Evolutionary conservation across 148 eudicot species (phyloP), one percentile per base, ranked within the genome.

Genomic region (Chenopodium formosanum): DNA sequence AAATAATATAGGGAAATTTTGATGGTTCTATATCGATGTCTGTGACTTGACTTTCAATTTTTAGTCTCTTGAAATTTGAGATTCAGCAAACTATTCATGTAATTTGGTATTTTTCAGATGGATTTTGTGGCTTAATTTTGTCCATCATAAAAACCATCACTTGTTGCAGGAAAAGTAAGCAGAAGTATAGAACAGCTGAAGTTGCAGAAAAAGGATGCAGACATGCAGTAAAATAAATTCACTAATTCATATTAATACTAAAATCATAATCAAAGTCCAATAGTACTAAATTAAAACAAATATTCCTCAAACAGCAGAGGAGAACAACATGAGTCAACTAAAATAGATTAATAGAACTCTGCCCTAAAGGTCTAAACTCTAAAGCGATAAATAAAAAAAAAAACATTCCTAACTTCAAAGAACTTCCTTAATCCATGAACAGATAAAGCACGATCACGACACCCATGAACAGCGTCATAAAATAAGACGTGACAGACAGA

Each of bases 401-500:
- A 56, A 17, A 27, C 6, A 78, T 52, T 2, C 23, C 70, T 9
- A 31, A 63, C 53, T 50, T 22, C 16, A 68, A 78, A 70, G 20
- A 44, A 29, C 72, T 20, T 27, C 37, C 78, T 70, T 77, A 85
- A 27, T 65, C 73, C 88, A 85, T 77, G 79, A 92, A 79, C 84
- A 83, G 19, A 77, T 82, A 86, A 37, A 89, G 78, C 73, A 91
- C 67, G 72, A 88, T 53, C 25, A 88, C 47, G 40, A 86, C 81
- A 1, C 83, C 84, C 16, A 75, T 83, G 81, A 84, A 74, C 67
- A 83, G 83, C 69, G 90, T 87, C 76, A 84, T 53, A 48, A 89
- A 85, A 67, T 25, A 84, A 72, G 95, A 84, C 1, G 86, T 82
- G 81, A 84, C 80, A 56, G 78, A 78, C 12, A 88, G 78, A 81